Evolutionary conservation across 2,329 filamentous ascomycete genomes (phyloP).

Genomic region (Pseudopyrenochaeta lycopersici): DNA sequence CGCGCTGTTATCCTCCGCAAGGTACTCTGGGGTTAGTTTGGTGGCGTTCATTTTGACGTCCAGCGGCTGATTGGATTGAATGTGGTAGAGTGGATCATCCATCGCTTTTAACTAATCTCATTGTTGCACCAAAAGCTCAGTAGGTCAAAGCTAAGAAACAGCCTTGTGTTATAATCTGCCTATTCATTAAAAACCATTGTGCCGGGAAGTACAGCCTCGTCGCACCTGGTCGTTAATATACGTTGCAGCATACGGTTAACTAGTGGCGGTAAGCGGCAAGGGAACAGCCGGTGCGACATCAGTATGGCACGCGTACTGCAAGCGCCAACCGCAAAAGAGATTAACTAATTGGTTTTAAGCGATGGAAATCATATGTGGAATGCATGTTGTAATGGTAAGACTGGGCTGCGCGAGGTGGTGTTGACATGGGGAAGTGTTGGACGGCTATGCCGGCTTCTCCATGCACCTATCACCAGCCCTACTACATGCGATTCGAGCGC

Average conservation of each 20-base stretch:
- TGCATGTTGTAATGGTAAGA: neutral
- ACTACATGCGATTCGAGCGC: too few relatives aligned
- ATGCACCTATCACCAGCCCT: too few relatives aligned
- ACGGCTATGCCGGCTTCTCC: too few relatives aligned
- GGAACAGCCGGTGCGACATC: neutral
- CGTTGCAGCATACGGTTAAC: neutral
- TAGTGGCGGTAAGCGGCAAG: neutral
- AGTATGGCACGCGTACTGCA: neutral
- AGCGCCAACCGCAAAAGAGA: too few relatives aligned
- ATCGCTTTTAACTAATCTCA: neutral
- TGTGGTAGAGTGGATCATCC: neutral
- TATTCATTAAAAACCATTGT: neutral
- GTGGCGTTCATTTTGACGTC: neutral
- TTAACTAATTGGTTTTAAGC: neutral
- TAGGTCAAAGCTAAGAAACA: neutral
- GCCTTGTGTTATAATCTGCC: neutral
- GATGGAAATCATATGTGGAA: neutral
- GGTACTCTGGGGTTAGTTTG: slow-evolving; percentile 9
- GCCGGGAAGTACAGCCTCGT: neutral
- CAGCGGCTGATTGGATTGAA: neutral
- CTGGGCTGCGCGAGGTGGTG: neutral
- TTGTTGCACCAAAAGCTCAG: neutral
- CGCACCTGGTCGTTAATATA: neutral
- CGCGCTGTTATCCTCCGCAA: slow-evolving; percentile 18
- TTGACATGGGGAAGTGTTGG: too few relatives aligned